phyloP scores from a whole-genome alignment of 2,329 filamentous ascomycete species.

The Colletotrichum viniferum region DNA sequence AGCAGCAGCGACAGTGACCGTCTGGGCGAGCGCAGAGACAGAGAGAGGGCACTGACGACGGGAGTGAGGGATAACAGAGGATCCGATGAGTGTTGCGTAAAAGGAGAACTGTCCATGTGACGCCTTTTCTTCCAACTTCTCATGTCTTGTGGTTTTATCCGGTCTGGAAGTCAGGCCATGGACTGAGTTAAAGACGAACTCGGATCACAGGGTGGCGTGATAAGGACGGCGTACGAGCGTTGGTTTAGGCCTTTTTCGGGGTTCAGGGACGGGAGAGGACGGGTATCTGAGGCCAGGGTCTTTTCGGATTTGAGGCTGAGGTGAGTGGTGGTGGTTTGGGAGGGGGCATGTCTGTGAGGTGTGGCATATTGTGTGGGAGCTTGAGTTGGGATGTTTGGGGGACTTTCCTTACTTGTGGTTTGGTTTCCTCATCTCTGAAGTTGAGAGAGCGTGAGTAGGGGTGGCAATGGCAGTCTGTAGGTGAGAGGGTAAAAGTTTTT shows the following conservation, averaged over 20 bases:
- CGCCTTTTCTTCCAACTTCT: not conserved
- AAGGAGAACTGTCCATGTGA: not conserved
- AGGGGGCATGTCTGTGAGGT: not conserved
- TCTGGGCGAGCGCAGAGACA: too few species aligned
- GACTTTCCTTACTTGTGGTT: not conserved
- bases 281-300: not conserved
- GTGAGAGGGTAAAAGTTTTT: rapidly evolving
- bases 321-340: not conserved
- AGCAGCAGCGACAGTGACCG: not conserved
- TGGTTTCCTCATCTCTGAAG: not conserved
- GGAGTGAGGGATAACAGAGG: not conserved
- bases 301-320: not conserved
- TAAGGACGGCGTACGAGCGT: not conserved
- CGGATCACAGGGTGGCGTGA: not conserved
- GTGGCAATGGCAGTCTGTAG: too few species aligned
- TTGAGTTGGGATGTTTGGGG: not conserved
- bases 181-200: not conserved
- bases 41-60: not conserved
- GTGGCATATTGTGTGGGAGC: not conserved
- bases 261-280: not conserved
- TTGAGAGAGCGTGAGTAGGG: not conserved
- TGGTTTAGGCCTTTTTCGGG: not conserved
- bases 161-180: not conserved
- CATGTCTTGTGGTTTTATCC: not conserved
- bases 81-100: not conserved